These are phyloP conservation scores for Rhododendron williamsianum DNA, from an alignment of 148 eudicot species.

Conservation along the genomic window DNA sequence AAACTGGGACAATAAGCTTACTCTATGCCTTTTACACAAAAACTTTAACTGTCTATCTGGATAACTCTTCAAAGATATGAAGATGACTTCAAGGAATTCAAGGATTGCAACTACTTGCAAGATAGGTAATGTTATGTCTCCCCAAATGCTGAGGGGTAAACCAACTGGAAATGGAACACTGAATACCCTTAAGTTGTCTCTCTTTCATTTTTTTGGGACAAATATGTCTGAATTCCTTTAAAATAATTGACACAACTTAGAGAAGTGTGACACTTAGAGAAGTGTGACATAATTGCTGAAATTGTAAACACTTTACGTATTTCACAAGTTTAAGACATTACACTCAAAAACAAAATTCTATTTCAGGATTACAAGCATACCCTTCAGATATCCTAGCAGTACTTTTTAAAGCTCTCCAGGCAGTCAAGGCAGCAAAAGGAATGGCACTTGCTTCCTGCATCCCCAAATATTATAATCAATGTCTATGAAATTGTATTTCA, in stretches of 20 bases:
- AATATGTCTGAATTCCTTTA: background rate
- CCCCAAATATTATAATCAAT: background rate
- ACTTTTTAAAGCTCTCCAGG: conserved; percentile 91
- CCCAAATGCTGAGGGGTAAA: background rate
- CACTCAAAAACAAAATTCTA: background rate
- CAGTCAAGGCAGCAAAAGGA: conserved; percentile 97
- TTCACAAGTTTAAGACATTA: background rate
- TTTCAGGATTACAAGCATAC: conserved; percentile 33
- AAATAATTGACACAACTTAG: background rate
- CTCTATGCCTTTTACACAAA: background rate
- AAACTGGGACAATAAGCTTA: background rate
- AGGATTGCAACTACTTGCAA: too few relatives aligned
- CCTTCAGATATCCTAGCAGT: conserved; percentile 78
- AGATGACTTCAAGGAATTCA: background rate
- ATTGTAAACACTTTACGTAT: background rate
- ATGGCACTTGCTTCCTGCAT: conserved; percentile 88
- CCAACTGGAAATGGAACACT: background rate
- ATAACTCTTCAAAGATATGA: background rate
- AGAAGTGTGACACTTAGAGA: background rate
- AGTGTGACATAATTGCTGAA: background rate
- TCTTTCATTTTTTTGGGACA: background rate
- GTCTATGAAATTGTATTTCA: background rate
- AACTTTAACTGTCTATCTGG: background rate
- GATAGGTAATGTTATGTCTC: background rate
- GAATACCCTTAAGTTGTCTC: background rate